Base-by-base conservation (phyloP, 2,329 filamentous ascomycete genomes). In the Colletotrichum navitas region DNA sequence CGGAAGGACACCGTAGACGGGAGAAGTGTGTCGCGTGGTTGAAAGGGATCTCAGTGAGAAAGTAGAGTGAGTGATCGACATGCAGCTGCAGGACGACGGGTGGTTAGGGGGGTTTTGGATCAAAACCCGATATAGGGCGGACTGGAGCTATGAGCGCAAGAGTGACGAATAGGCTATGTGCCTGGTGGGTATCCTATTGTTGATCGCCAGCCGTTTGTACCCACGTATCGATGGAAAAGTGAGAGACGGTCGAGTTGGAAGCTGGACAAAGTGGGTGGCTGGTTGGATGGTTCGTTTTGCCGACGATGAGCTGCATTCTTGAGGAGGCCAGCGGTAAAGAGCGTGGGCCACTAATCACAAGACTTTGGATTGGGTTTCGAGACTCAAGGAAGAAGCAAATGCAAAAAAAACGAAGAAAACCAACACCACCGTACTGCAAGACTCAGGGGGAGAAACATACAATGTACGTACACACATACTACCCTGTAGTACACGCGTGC, bases 81-180 rank as follows among this genome's bases (percentile, higher is more conserved):
- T 52, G 60, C 47, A 54, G 60, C 49, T 68, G 64, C 68, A 68
- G 68, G 39, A 18, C 36, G 36, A n/a, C 52, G 29, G 61, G 68
- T 58, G 68, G 63, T 54, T 68, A 58, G 64, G 67, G 43, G 41
- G 34, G 21, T 64, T 67, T 32, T 61, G 26, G n/a, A 41, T 63
- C 41, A 52, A 24, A 29, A 16, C 29, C 52, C 18, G 34, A 41
- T 39, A 39, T 36, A 58, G 32, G 26, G 34, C 29, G 26, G 34
- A 34, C n/a, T 39, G 61, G 7, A 55, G 52, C 45, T 52, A 36
- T 52, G 45, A 34, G 45, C 34, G 34, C 32, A 26, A 14, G 47
- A 29, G 47, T 54, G 54, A 52, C 45, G 54, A 47, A 55, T 55
- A 18, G 11, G 47, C 39, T 26, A 61, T 66, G 41, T n/a, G 47